These are phyloP conservation scores for Chlorella vulgaris DNA, from an alignment of 139 green algal species.

Conservation along the genomic window DNA sequence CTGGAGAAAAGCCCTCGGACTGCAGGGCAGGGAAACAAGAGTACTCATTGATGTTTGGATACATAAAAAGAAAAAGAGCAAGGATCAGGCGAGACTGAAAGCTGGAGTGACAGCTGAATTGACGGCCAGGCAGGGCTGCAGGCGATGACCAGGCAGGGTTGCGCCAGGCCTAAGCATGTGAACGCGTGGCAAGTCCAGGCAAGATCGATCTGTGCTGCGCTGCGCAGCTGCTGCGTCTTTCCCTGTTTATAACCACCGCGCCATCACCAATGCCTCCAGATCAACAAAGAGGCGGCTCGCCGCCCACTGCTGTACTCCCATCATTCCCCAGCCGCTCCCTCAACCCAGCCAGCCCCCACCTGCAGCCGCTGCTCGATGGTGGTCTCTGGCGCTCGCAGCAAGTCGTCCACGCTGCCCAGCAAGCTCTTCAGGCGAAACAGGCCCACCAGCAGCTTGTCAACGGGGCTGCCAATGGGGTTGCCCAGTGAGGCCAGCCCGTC, in stretches of 20 bases:
- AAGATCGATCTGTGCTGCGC: no score
- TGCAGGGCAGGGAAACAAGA: constrained; percentile 31
- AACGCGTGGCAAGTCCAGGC: no score
- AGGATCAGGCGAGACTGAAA: no score
- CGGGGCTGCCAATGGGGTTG: constrained; percentile 84
- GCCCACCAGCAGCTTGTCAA: constrained; percentile 80
- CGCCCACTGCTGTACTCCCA: no score
- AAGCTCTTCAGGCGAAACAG: constrained; percentile 76
- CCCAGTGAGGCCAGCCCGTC: constrained; percentile 79
- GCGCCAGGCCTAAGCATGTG: no score
- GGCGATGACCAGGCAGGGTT: no score
- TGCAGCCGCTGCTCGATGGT: constrained; percentile 61
- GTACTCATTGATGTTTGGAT: not conserved
- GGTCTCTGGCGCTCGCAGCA: constrained; percentile 69
- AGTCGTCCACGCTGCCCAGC: constrained; percentile 61
- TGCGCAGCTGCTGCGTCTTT: no score
- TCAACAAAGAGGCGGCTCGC: no score
- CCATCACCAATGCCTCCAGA: no score
- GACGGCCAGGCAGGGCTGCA: no score
- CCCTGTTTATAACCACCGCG: no score
- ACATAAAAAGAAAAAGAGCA: not conserved
- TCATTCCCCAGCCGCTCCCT: not conserved
- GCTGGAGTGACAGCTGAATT: no score
- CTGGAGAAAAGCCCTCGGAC: constrained; percentile 82
- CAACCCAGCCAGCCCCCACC: constrained; percentile 40